Evolutionary conservation across 768 basidiomycete genomes (phyloP), one percentile per base, ranked within the genome.

Genomic region (Jaapia argillacea): DNA sequence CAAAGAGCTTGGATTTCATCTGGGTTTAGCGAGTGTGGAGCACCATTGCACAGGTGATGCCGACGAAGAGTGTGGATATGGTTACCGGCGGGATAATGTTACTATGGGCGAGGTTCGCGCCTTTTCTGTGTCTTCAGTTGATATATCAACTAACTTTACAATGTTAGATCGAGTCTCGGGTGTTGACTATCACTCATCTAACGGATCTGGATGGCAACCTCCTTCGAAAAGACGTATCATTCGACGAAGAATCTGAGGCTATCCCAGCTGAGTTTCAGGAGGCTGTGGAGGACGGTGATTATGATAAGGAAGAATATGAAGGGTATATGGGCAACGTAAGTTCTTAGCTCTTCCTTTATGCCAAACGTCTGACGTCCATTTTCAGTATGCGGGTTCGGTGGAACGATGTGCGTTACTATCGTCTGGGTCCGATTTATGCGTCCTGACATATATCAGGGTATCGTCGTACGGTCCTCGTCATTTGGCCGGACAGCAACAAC

Each of bases 21-120:
- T 71, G 4, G 60, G 61, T 36, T 58, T 73, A 14, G 70, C 61
- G 0, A 62, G 54, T 36, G 36, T 70, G 2, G 50, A 59, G 21
- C 61, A 58, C 44, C 51, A 54, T 16, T 47, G 62, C 10, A 40
- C 40, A 10, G 58, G 55, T 0, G 5, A 2, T 26, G 47, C 47
- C 3, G 35, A 47, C 12, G 55, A 52, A 20, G 22, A 16, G 14
- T 43, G 36, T 16, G 28, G 28, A 10, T 4, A 16, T 10, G 33
- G 13, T 14, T 39, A 36, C 12, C 43, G 39, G 31, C 25, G 45
- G 16, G 41, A 39, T 24, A 43, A 46, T n/a, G 45, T 48, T 2
- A 26, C 24, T 12, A 52, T 58, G 40, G 49, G 10, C 5, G 53
- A 52, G 25, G 45, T 54, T n/a, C n/a, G n/a, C n/a, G n/a, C n/a